Base-by-base conservation (phyloP, 2,329 filamentous ascomycete species). In the Hirsutella rhossiliensis region DNA sequence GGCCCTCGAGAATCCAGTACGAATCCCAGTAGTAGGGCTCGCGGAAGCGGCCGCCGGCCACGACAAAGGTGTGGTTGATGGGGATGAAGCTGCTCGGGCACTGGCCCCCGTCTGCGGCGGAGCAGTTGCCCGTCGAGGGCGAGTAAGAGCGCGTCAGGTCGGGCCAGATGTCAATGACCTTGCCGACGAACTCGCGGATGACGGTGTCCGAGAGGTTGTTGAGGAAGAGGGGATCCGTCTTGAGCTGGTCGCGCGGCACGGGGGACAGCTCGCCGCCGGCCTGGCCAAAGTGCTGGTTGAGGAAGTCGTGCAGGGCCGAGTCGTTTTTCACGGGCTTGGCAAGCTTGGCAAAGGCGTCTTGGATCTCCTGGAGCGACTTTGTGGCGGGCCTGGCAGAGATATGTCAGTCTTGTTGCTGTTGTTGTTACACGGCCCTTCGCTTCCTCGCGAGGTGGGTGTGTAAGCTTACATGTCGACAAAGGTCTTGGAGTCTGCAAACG, bases 21-120 rank as follows among this genome's bases (percentile, higher is more conserved):
- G 76, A 79, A 57, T 84, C 79, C 80, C 80, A 84, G 58, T 84
- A 84, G 56, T 84, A 84, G 2, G 77, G 72, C 59, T 84, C 80
- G 30, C 80, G 69, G 65, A 84, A 84, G 28, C 80, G 76, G n/a
- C 80, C 80, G 12, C 80, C 80, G 4, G 80, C 79, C 15, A 84
- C 72, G n/a, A 84, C 78, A 53, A 84, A 84, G 3, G 78, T 80
- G 45, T 76, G 73, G 53, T 80, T 81, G 47, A 84, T 56, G 7
- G 78, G 76, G 45, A 84, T 75, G 60, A 80, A 83, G 56, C 78
- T 82, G 52, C 72, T 71, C 30, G 78, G 76, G 48, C 79, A 84
- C 30, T 68, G 69, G 23, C 3, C 23, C n/a, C n/a, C n/a, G n/a
- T n/a, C n/a, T n/a, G n/a, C n/a, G 3, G 23, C 23, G 9, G 67